Evolutionary conservation across 306 rosid species (phyloP).

Genomic region (cucumber (Cucumis sativus)): Cucumber_9930_V3 NC_026656.2:13264001-13264500

Average conservation of each 20-base stretch:
- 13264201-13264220: conserved; percentile 68
- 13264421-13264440: conserved; percentile 67
- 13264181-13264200: conserved; percentile 52
- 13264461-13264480: conserved; percentile 72
- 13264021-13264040: conserved; percentile 86
- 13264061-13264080: conserved; percentile 48
- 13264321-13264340: conserved; percentile 79
- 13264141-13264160: conserved; percentile 49
- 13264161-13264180: conserved; percentile 75
- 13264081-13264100: conserved; percentile 65
- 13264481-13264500: conserved; percentile 68
- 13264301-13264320: conserved; percentile 70
- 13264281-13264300: conserved; percentile 81
- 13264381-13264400: conserved; percentile 52
- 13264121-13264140: conserved; percentile 62
- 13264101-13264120: conserved; percentile 49
- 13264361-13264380: conserved; percentile 53
- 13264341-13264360: conserved; percentile 66
- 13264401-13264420: conserved; percentile 39
- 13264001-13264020: conserved; percentile 82
- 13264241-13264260: conserved; percentile 77
- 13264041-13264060: conserved; percentile 42
- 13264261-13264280: conserved; percentile 82
- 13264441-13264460: conserved; percentile 79
- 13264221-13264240: conserved; percentile 64